Base-by-base conservation (phyloP, 1,139 yeast species). In the Yamadazyma diospyri region DNA sequence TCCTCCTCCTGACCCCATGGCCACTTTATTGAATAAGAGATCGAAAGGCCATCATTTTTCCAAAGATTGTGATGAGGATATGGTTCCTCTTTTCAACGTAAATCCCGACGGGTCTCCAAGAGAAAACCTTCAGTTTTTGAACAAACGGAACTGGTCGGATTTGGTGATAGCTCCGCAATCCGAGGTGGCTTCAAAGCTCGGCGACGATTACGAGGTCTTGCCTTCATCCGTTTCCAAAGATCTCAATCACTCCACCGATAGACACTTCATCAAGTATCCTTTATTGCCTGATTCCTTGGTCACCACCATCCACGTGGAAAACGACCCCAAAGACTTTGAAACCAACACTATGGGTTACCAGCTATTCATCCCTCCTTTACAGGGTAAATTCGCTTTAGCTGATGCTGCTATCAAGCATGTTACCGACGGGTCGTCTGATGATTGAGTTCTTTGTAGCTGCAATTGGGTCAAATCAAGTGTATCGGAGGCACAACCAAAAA, bases 1-100 rank as follows among this genome's bases (percentile, higher is more conserved):
- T 0, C 96, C 98, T 9, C 97, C 97, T 2, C 95, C 97, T 1
- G 76, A 78, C 52, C 79, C 81, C 11, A 82, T 89, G 82, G 94
- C 95, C 0, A 62, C 66, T 8, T 65, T 88, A 45, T 57, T 76
- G 33, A 73, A 81, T 55, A 76, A 69, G 46, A 70, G 95, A 48
- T 73, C 86, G 30, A 74, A 72, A 35, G 63, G 77, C 24, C 97
- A 88, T 55, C 79, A 72, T 42, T 81, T 77, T 45, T 81, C 74
- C 47, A 53, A 51, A 25, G 57, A 67, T 32, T 79, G 92, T 3
- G 84, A 79, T 42, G 97, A 89, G 55, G 95, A 87, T 47, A 72
- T 84, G 57, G 76, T 88, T 16, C 84, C 85, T 1, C 50, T 89
- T 9, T 89, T 89, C 56, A 50, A 62, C 6, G 53, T 57, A 20